Evolutionary conservation across 495 filamentous ascomycete genomes (phyloP).

Genomic region (Aspergillus diversus): DNA sequence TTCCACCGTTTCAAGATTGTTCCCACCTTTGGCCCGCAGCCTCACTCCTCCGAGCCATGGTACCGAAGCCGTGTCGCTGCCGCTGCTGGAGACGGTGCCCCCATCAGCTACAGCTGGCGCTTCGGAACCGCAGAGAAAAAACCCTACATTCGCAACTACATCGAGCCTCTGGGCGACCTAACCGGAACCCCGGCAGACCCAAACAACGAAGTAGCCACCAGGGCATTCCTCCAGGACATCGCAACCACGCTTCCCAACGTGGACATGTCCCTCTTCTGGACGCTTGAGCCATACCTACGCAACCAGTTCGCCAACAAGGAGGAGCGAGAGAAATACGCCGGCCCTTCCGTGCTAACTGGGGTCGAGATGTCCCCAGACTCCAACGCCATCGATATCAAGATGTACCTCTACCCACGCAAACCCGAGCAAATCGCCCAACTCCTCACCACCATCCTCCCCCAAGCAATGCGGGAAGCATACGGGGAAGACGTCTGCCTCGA

Average conservation of each 20-base stretch:
- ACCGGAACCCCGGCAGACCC: slow-evolving; percentile 17
- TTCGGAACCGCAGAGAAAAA: slow-evolving; percentile 4
- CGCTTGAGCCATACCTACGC: slow-evolving; percentile 2
- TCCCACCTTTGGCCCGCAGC: slow-evolving; percentile 10
- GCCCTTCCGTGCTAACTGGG: slow-evolving; percentile 7
- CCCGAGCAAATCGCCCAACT: slow-evolving; percentile 6
- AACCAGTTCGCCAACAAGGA: slow-evolving; percentile 3
- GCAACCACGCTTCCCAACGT: not conserved
- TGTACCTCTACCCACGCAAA: slow-evolving; percentile 1
- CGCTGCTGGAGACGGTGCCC: slow-evolving; percentile 10
- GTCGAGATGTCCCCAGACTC: slow-evolving; percentile 9
- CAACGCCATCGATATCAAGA: slow-evolving; percentile 9
- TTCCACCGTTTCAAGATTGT: slow-evolving; percentile 15
- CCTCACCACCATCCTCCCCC: slow-evolving; percentile 10
- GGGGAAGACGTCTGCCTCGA: slow-evolving; percentile 13
- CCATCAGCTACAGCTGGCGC: slow-evolving; percentile 17
- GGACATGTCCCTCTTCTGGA: slow-evolving; percentile 14
- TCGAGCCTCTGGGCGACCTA: slow-evolving; percentile 12
- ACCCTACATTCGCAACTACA: slow-evolving; percentile 14
- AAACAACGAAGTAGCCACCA: slow-evolving; percentile 13
- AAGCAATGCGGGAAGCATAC: slow-evolving; percentile 18
- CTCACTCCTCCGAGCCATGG: not conserved
- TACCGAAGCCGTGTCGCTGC: slow-evolving; percentile 15
- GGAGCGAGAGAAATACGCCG: slow-evolving; percentile 5
- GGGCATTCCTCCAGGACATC: slow-evolving; percentile 10